Evolutionary conservation across 192 early-diverging fungal species (phyloP).

Genomic region (Podila minutissima): DNA sequence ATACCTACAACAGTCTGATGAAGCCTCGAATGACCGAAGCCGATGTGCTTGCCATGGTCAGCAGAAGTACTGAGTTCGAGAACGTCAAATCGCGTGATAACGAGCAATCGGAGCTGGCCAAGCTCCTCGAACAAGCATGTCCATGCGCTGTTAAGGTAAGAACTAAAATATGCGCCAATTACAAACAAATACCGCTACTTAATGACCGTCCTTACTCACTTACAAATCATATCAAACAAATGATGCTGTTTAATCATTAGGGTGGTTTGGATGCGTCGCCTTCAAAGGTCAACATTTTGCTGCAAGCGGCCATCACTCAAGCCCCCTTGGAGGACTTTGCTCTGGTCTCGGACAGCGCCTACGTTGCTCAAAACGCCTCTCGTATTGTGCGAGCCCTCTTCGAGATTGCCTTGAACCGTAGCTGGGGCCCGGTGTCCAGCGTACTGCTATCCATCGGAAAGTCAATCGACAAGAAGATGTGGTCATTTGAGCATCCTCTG

Average conservation of each 20-base stretch:
- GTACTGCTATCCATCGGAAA: conserved; percentile 88
- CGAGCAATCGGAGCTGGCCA: conserved; percentile 84
- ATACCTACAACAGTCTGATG: conserved; percentile 88
- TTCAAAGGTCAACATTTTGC: conserved; percentile 94
- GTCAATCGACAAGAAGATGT: conserved; percentile 89
- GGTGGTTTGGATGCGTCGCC: conserved; percentile 83
- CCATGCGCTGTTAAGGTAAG: conserved; percentile 87
- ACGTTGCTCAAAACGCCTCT: conserved; percentile 94
- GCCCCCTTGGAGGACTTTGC: conserved; percentile 91
- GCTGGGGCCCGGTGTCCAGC: conserved; percentile 86
- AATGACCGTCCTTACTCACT: background rate
- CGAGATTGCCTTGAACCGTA: conserved; percentile 91
- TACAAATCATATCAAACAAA: background rate
- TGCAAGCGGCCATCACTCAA: conserved; percentile 89
- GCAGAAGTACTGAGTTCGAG: conserved; percentile 92
- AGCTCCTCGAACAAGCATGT: conserved; percentile 73
- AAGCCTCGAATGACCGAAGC: conserved; percentile 93
- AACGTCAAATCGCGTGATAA: conserved; percentile 91
- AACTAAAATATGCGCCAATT: background rate
- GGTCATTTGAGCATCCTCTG: conserved; percentile 91
- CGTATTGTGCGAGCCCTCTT: conserved; percentile 96
- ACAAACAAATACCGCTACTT: background rate
- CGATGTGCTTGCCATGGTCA: conserved; percentile 90
- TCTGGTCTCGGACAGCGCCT: conserved; percentile 91
- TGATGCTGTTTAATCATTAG: conserved; percentile 42